Evolutionary conservation across 2,329 filamentous ascomycete genomes (phyloP), one percentile per base, ranked within the genome.

Genomic region (Lasiodiplodia theobromae): DNA sequence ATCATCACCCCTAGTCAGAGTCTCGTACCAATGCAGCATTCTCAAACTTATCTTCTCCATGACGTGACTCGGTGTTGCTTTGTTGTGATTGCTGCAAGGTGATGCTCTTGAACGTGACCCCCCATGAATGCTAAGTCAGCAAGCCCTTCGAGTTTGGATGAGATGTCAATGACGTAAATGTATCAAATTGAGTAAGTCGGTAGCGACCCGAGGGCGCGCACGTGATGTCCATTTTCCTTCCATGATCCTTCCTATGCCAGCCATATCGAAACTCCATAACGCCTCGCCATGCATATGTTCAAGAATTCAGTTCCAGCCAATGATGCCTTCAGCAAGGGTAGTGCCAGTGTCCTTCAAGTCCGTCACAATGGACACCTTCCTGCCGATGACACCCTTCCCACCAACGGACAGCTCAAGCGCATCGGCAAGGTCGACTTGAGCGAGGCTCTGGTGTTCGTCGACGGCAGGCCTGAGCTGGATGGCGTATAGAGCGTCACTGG

Each of bases 221-320:
- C 28, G 28, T 44, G 38, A 4, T n/a, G 10, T 44, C 11, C 18
- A 12, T 60, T 12, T 21, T 21, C 23, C 21, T 16, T 18, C 25
- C 12, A 25, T 31, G 7, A 3, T 8, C 2, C n/a, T 23, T 16
- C 10, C 44, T 25, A 25, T 52, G 60, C 47, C 28, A 51, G 21
- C 60, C 16, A 23, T 6, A 11, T 2, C 4, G 37, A 23, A 25
- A 18, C 7, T 31, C 16, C 8, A 34, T 34, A 62, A 25, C 60
- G 60, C 60, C 60, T 25, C 7, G 14, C 38, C 12, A 21, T 64
- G 60, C 47, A 34, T 28, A 44, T 31, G n/a, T 2, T 40, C 2
- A 14, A 38, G 40, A 60, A 2, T 5, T 69, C 67, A 69, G 34
- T 69, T 69, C 28, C 56, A 69, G 40, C 68, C 68, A 28, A 69